Percentiles rank a stretch among this genome's conserved stretches.
Evolutionary conservation across 495 filamentous ascomycete genomes (phyloP).

Genomic region (Lindgomyces ingoldianus): DNA sequence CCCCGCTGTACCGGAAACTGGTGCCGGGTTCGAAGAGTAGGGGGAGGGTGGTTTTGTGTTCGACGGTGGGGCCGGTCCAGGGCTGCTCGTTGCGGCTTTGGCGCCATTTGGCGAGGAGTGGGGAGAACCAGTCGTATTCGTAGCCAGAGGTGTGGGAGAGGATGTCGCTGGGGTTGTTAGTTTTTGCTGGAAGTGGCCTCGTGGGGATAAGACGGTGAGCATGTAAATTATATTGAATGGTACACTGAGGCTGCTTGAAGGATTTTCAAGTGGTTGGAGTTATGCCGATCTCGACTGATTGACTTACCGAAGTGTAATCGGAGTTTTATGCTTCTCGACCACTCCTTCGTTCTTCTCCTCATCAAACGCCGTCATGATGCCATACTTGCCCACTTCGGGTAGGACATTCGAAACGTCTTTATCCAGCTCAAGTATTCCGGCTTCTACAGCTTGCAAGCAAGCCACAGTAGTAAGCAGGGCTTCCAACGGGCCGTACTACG

Average conservation of each 20-base stretch:
- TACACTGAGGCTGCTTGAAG: background rate
- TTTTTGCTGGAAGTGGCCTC: too few species aligned
- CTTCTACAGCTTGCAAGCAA: slow-evolving; percentile 19
- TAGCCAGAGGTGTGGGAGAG: slow-evolving; percentile 8
- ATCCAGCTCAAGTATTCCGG: slow-evolving; percentile 18
- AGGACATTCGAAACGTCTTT: slow-evolving; percentile 15
- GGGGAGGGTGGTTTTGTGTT: slow-evolving; percentile 1
- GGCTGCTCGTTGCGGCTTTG: background rate
- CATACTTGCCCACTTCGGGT: slow-evolving; percentile 34
- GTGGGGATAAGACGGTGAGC: too few species aligned
- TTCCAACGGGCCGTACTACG: too few species aligned
- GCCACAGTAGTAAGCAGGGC: slow-evolving; percentile 20
- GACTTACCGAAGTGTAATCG: slow-evolving; percentile 30
- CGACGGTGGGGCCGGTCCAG: slow-evolving; percentile 9
- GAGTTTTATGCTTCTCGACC: slow-evolving; percentile 1
- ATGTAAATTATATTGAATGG: background rate
- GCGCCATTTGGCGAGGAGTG: slow-evolving; percentile 13
- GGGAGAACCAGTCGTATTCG: slow-evolving; percentile 21
- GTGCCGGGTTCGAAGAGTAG: slow-evolving; percentile 12
- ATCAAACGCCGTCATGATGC: slow-evolving; percentile 39
- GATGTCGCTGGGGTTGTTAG: background rate
- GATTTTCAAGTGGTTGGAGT: background rate
- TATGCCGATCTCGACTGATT: background rate
- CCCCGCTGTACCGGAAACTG: background rate
- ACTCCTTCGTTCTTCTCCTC: slow-evolving; percentile 19